Evolutionary conservation across 257 asterid species (phyloP), one percentile per base, ranked within the genome.

Genomic region (Cynanchum wilfordii): DNA sequence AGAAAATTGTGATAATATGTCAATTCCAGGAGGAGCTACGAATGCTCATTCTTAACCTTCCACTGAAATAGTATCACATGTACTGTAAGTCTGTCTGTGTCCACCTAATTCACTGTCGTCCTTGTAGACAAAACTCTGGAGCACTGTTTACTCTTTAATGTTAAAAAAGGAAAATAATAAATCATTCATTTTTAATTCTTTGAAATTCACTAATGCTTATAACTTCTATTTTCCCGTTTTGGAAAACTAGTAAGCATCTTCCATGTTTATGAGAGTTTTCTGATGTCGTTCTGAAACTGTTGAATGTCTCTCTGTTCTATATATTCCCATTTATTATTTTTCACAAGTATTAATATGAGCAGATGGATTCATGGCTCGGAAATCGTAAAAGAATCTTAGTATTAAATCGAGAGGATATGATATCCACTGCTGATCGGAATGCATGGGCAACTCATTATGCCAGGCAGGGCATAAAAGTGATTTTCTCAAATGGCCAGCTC

Each of bases 381-480:
- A 95, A 86, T 79, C 86, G 95, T 81, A 95, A 87, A 75, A 87
- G 96, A 77, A 90, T 95, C 76, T 77, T 95, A 72, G 99, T 95
- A 79, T 84, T 90, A 85, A 95, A 95, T 79, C 83, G 97, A 80
- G 99, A 91, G 77, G 97, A 95, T 82, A 95, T 95, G 99, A 84
- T 95, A 81, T 87, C 98, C 36, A 82, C 88, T 25, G 90, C 91
- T 30, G 99, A 95, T 75, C 86, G 97, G 78, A 87, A 92, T 84
- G 95, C 98, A 62, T 95, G 98, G 99, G 98, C 99, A 82, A 85
- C 82, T 82, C 89, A 87, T 82, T 95, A 87, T 78, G 91, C 97
- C 52, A 87, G 84, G 79, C 99, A 82, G 88, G 98, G 98, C 71
- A 81, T 80, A 36, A 91, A 87, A 86, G 93, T 87, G 29, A 86